phyloP scores from a whole-genome alignment of 2,329 filamentous ascomycete species.

The Dryadomyces sulphureus region DNA sequence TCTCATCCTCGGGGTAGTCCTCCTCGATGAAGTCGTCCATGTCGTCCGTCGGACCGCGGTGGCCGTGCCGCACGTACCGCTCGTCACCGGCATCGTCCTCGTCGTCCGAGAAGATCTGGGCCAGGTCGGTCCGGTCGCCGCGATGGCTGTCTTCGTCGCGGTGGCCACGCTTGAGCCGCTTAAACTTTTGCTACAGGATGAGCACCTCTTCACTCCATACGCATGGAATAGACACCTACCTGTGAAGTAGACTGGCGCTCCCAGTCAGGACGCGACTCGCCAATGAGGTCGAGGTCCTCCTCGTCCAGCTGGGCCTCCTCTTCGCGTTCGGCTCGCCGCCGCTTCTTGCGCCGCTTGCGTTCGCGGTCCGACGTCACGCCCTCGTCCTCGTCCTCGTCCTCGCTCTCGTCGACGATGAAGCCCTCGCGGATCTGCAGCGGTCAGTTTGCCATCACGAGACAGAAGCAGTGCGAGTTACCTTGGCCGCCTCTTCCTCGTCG shows the following conservation, averaged over 20 bases:
- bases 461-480: conserved; percentile 29
- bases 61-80: conserved; percentile 34
- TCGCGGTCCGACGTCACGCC: conserved; percentile 38
- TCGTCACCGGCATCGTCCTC: conserved; percentile 59
- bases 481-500: conserved; percentile 69
- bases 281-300: conserved; percentile 91
- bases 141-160: conserved; percentile 55
- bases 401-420: conserved; percentile 90
- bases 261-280: conserved; percentile 60
- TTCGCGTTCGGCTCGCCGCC: conserved; percentile 60
- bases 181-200: conserved; percentile 63
- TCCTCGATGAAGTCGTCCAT: conserved; percentile 96
- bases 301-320: conserved; percentile 85
- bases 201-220: not conserved
- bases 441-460: conserved; percentile 12
- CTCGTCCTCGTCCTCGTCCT: conserved; percentile 65
- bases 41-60: conserved; percentile 56
- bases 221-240: conserved; percentile 31
- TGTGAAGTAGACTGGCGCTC: conserved; percentile 53
- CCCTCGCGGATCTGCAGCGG: conserved; percentile 64
- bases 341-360: conserved; percentile 58
- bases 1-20: conserved; percentile 79
- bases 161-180: conserved; percentile 87
- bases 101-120: conserved; percentile 91
- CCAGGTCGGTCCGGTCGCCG: conserved; percentile 55